Conservation (phyloP, 129 eudicot species). For the Helichrysum umbraculigerum region DNA sequence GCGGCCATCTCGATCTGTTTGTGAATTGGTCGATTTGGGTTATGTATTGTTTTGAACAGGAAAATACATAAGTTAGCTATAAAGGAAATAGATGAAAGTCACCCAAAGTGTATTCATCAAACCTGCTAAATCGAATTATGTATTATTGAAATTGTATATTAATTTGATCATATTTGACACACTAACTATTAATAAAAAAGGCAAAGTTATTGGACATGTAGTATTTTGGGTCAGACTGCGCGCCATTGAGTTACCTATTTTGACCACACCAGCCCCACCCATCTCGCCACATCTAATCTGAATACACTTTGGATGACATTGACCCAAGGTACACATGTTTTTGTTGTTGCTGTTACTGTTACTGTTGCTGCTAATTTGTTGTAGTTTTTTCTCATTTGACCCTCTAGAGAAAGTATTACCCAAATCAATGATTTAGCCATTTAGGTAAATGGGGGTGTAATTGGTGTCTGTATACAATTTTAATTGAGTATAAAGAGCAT, state of each 20-base stretch:
- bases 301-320: no score
- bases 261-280: neutral
- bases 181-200: neutral
- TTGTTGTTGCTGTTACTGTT: no score
- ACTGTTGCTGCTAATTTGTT: no score
- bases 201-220: neutral
- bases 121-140: neutral
- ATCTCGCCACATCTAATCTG: neutral
- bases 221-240: neutral
- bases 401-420: neutral
- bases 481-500: conserved; percentile 7
- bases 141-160: no score
- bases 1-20: neutral
- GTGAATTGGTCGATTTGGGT: neutral
- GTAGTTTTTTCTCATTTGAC: neutral
- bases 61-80: neutral
- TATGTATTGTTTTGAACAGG: neutral
- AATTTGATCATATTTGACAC: neutral
- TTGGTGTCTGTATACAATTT: neutral
- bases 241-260: neutral
- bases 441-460: conserved; percentile 3
- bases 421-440: neutral
- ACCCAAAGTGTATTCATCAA: neutral
- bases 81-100: neutral
- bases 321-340: no score